These are phyloP conservation scores for Gypsophila paniculata DNA, from an alignment of 179 eudicot genomes.

Conservation along the genomic window DNA sequence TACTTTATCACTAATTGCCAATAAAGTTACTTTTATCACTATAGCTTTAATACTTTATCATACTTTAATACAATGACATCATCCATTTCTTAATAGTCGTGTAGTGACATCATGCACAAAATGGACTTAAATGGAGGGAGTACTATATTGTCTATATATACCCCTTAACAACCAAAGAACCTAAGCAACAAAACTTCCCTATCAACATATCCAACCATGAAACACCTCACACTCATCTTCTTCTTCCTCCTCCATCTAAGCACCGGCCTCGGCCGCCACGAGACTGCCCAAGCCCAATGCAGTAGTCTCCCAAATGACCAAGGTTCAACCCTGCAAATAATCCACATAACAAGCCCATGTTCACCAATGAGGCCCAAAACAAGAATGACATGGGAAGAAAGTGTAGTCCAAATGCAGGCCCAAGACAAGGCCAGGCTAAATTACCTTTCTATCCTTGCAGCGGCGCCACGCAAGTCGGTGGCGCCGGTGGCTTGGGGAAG, in stretches of 20 bases:
- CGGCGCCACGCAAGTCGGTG: constrained; percentile 43
- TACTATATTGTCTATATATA: too few species aligned
- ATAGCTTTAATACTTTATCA: too few species aligned
- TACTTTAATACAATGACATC: too few species aligned
- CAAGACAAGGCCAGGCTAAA: constrained; percentile 47
- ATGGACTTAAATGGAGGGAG: too few species aligned
- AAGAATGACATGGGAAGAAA: constrained; percentile 56
- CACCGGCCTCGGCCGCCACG: not conserved
- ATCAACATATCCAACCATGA: constrained; percentile 16
- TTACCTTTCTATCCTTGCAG: constrained; percentile 47
- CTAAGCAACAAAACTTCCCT: not conserved
- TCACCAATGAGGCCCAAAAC: constrained; percentile 46
- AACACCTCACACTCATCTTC: constrained; percentile 8
- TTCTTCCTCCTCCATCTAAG: constrained; percentile 19
- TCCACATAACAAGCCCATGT: constrained; percentile 62
- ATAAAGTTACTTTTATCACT: too few species aligned
- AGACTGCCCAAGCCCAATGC: constrained; percentile 6
- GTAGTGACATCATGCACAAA: too few species aligned
- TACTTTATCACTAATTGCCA: too few species aligned
- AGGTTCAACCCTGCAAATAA: constrained; percentile 46
- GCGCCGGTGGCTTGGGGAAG: constrained; percentile 63
- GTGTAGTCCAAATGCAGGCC: constrained; percentile 43
- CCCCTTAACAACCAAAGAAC: not conserved
- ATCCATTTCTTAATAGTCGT: too few species aligned
- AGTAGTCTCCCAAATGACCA: constrained; percentile 22